Percentiles rank a stretch among this genome's conserved stretches.
phyloP scores from a whole-genome alignment of 1,284 basidiomycete species.

The Cutaneotrichosporon daszewskae region DNA sequence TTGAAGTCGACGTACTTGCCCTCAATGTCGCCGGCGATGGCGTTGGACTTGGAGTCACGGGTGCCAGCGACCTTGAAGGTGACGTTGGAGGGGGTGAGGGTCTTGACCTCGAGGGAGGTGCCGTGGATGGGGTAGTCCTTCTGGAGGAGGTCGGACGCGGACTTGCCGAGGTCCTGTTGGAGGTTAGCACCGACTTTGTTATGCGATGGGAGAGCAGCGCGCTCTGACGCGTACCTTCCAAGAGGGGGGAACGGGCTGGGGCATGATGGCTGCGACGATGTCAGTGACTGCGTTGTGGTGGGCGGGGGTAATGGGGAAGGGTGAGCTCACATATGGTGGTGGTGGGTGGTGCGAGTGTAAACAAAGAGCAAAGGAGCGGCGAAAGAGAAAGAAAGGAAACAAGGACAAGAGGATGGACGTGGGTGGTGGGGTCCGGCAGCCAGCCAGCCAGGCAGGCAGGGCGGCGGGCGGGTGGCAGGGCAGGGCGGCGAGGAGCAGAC shows the following conservation, averaged over 20 bases:
- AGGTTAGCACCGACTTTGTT: not conserved
- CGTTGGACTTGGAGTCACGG: constrained; percentile 65
- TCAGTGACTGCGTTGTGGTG: not conserved
- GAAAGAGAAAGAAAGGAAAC: not conserved
- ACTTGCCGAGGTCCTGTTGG: constrained; percentile 86
- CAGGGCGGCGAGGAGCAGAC: not conserved
- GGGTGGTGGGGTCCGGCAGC: not conserved
- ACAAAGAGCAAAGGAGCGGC: constrained; percentile 1
- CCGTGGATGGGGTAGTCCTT: constrained; percentile 86
- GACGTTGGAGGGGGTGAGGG: constrained; percentile 82
- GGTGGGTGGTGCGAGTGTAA: not conserved
- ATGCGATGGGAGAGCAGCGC: not conserved
- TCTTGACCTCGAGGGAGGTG: constrained; percentile 86
- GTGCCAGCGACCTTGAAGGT: constrained; percentile 79
- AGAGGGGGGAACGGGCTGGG: constrained; percentile 84
- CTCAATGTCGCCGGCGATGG: constrained; percentile 81
- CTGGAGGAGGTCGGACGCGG: constrained; percentile 86
- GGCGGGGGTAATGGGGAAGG: not conserved
- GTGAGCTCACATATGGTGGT: not conserved
- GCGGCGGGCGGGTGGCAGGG: too few relatives aligned
- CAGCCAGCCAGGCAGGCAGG: not conserved
- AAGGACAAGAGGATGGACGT: not conserved
- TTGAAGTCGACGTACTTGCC: constrained; percentile 81
- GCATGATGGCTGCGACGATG: constrained; percentile 52
- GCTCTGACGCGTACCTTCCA: constrained; percentile 64